Conservation (phyloP, 2,329 filamentous ascomycete species). For the Alternaria sp. region DNA sequence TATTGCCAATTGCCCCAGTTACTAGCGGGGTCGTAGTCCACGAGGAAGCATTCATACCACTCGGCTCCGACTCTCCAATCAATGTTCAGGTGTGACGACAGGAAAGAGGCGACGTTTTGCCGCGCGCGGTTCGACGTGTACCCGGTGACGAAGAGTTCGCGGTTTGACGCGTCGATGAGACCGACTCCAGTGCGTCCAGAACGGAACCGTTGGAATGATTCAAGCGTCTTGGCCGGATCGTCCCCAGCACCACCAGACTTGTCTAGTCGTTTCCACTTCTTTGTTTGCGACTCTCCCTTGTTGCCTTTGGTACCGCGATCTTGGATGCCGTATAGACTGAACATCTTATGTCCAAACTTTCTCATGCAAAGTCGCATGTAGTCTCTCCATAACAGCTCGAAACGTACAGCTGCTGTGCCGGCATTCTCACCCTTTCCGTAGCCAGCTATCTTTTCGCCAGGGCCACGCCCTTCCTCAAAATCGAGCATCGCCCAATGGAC, state of each 20-base stretch:
- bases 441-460: constrained; percentile 49
- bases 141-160: constrained; percentile 76
- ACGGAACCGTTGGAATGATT: constrained; percentile 63
- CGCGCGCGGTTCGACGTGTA: constrained; percentile 79
- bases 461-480: constrained; percentile 68
- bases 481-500: constrained; percentile 71
- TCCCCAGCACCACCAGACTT: constrained; percentile 46
- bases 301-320: constrained; percentile 25
- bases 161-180: constrained; percentile 77
- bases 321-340: constrained; percentile 68
- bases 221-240: constrained; percentile 50
- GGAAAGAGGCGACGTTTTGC: constrained; percentile 77
- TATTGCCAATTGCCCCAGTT: constrained; percentile 91
- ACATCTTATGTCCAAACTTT: constrained; percentile 72
- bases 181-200: constrained; percentile 75
- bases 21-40: constrained; percentile 76
- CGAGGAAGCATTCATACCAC: constrained; percentile 78
- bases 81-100: constrained; percentile 74
- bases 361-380: constrained; percentile 79
- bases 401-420: constrained; percentile 71
- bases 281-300: constrained; percentile 50
- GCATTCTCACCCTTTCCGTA: constrained; percentile 75
- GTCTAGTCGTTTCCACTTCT: constrained; percentile 40
- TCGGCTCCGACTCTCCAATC: constrained; percentile 84
- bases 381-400: constrained; percentile 77